phyloP scores from a whole-genome alignment of 441 rosid species.

The Euphorbia corollata region DNA sequence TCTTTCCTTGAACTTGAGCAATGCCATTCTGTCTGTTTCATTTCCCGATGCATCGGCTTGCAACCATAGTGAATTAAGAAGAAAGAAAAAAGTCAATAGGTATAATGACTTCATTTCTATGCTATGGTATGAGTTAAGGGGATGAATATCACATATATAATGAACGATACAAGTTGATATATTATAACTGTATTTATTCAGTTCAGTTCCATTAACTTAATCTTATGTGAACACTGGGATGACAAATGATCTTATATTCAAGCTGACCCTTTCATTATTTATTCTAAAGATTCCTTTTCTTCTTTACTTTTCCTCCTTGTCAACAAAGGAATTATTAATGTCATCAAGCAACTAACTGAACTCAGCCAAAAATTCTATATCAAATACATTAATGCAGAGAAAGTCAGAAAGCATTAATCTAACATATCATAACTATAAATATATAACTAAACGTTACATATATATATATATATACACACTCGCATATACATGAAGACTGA shows the following conservation, averaged over 20 bases:
- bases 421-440: neutral
- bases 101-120: neutral
- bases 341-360: neutral
- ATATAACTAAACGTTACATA: neutral
- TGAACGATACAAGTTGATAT: too few relatives aligned
- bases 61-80: neutral
- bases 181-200: too few relatives aligned
- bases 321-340: neutral
- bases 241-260: neutral
- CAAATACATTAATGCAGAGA: neutral
- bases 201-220: too few relatives aligned
- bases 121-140: neutral
- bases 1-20: conserved; percentile 4
- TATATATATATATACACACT: too few relatives aligned
- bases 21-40: neutral
- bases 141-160: neutral
- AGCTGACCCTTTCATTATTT: neutral
- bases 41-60: conserved; percentile 4
- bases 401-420: too few relatives aligned
- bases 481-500: too few relatives aligned
- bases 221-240: too few relatives aligned
- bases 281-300: too few relatives aligned
- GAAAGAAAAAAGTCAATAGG: neutral
- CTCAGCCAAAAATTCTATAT: neutral
- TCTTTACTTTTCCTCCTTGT: neutral